Percentiles rank a stretch among this genome's conserved stretches.
These are phyloP conservation scores for Aspergillus kassunensis DNA, from an alignment of 495 filamentous ascomycete species.

Conservation along the genomic window DNA sequence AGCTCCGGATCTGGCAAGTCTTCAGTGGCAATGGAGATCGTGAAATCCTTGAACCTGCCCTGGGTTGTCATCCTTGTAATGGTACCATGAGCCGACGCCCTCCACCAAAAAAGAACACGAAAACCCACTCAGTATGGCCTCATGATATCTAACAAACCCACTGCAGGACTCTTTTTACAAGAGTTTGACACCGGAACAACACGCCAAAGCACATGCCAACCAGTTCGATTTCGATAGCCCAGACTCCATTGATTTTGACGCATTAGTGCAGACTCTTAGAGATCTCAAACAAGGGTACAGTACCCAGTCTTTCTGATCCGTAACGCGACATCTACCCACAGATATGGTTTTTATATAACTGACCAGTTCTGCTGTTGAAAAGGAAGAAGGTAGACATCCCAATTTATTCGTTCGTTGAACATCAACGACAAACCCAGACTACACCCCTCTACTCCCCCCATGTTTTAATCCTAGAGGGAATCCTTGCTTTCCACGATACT, in stretches of 20 bases:
- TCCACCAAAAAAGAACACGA: background rate
- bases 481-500: constrained; percentile 87
- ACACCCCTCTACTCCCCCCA: constrained; percentile 92
- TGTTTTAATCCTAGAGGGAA: constrained; percentile 92
- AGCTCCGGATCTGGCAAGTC: constrained; percentile 97
- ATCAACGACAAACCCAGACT: constrained; percentile 73
- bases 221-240: constrained; percentile 96
- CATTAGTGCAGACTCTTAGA: constrained; percentile 70
- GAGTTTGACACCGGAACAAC: constrained; percentile 67
- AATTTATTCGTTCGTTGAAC: constrained; percentile 90
- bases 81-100: constrained; percentile 48
- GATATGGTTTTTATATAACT: background rate
- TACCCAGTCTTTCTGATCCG: background rate
- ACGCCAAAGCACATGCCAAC: constrained; percentile 72
- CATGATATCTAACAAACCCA: constrained; percentile 22
- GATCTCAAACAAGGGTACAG: constrained; percentile 89
- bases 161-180: constrained; percentile 95
- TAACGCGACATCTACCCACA: background rate
- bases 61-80: constrained; percentile 98
- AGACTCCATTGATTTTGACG: constrained; percentile 91
- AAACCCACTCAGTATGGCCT: background rate
- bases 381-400: constrained; percentile 93
- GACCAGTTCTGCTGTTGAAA: background rate
- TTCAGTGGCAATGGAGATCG: constrained; percentile 88
- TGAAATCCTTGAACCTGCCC: constrained; percentile 81